Conservation (phyloP, 176 grass and related monocot genomes). For the Pontederia paniculata region DNA sequence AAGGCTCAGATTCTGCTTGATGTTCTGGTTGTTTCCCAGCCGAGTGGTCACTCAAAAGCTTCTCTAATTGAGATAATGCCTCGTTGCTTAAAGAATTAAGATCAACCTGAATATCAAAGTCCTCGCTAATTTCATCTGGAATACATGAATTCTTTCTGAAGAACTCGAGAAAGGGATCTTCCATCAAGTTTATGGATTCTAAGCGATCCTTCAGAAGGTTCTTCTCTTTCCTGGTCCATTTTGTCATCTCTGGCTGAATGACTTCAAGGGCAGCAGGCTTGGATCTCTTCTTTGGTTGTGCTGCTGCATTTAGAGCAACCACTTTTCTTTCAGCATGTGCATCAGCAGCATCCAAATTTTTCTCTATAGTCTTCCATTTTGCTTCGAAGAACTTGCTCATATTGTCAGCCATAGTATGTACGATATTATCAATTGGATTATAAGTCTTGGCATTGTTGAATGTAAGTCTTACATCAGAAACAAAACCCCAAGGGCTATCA, state of each 20-base stretch:
- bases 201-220: slow-evolving; percentile 36
- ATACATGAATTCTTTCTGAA: slow-evolving; percentile 37
- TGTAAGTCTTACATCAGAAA: slow-evolving; percentile 79
- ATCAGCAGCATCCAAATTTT: slow-evolving; percentile 39
- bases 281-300: slow-evolving; percentile 53
- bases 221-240: slow-evolving; percentile 58
- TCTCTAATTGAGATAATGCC: slow-evolving; percentile 46
- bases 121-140: slow-evolving; percentile 36
- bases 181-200: slow-evolving; percentile 33
- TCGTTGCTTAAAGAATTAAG: slow-evolving; percentile 62
- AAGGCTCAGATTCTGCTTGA: slow-evolving; percentile 40
- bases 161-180: slow-evolving; percentile 49
- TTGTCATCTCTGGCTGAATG: slow-evolving; percentile 23
- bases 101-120: slow-evolving; percentile 61
- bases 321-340: slow-evolving; percentile 3
- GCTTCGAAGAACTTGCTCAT: slow-evolving; percentile 76
- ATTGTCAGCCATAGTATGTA: slow-evolving; percentile 69
- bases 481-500: slow-evolving; percentile 50
- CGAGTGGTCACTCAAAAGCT: slow-evolving; percentile 56
- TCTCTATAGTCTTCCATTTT: slow-evolving; percentile 75
- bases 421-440: slow-evolving; percentile 62
- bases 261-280: slow-evolving; percentile 25
- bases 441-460: slow-evolving; percentile 78
- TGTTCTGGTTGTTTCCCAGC: slow-evolving; percentile 28
- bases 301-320: neutral